phyloP scores from a whole-genome alignment of 176 grass and related monocot genomes.

The Oryza brachyantha region DNA sequence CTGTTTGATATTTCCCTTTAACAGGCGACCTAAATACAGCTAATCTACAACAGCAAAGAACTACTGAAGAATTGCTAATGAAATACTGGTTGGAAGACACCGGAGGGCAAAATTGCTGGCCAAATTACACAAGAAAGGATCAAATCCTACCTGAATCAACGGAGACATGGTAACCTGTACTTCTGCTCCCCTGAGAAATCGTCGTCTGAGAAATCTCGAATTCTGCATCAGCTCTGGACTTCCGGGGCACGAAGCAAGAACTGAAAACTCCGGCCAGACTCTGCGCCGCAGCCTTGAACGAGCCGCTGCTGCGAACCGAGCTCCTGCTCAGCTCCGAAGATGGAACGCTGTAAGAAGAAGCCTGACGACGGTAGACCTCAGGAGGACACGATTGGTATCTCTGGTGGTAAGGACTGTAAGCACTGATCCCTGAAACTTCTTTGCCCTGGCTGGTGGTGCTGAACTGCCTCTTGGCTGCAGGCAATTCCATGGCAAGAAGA shows the following conservation, averaged over 20 bases:
- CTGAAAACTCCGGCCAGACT: slow-evolving; percentile 34
- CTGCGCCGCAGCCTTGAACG: slow-evolving; percentile 26
- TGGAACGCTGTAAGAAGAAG: slow-evolving; percentile 28
- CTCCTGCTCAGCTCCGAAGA: slow-evolving; percentile 36
- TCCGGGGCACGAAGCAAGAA: slow-evolving; percentile 37
- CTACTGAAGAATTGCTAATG: neutral
- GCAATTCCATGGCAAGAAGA: slow-evolving; percentile 4
- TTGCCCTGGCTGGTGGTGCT: neutral
- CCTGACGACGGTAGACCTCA: slow-evolving; percentile 27
- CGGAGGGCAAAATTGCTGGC: neutral
- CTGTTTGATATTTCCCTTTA: neutral
- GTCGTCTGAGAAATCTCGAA: neutral
- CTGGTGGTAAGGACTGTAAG: neutral
- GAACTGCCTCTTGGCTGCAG: slow-evolving; percentile 20
- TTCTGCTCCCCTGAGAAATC: slow-evolving; percentile 14
- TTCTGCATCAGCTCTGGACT: slow-evolving; percentile 11
- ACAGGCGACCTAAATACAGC: neutral
- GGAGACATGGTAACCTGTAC: slow-evolving; percentile 10
- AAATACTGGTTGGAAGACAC: neutral
- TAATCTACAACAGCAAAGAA: neutral
- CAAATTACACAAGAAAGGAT: neutral
- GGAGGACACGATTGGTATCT: neutral
- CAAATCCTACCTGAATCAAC: slow-evolving; percentile 25
- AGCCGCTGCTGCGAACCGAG: slow-evolving; percentile 21
- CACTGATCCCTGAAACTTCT: neutral